phyloP scores from a whole-genome alignment of 2,329 filamentous ascomycete species.

The Diaporthe citri region DNA sequence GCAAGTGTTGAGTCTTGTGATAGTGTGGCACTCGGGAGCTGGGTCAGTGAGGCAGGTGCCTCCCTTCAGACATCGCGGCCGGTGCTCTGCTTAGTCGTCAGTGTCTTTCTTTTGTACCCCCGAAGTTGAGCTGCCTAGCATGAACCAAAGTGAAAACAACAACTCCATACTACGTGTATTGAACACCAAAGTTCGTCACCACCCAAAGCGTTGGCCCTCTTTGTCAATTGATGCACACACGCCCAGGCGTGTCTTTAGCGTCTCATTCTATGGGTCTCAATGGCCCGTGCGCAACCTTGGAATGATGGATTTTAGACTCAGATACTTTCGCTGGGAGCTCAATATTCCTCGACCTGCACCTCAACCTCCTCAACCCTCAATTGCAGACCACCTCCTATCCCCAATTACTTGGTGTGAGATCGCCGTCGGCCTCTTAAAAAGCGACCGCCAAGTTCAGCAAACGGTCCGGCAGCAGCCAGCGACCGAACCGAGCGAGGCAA shows the following conservation, averaged over 20 bases:
- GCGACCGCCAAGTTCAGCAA: neutral
- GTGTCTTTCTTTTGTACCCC: neutral
- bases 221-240: neutral
- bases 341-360: neutral
- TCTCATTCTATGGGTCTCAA: neutral
- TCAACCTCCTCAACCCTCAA: neutral
- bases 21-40: neutral
- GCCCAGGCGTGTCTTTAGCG: neutral
- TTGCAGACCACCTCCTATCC: neutral
- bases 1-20: neutral
- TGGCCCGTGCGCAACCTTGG: constrained; percentile 1
- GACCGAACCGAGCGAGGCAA: neutral
- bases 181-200: neutral
- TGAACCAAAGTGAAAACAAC: neutral
- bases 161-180: neutral
- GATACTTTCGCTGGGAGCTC: neutral
- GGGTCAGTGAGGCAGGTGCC: neutral
- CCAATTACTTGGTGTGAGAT: constrained; percentile 1
- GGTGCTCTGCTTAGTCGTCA: neutral
- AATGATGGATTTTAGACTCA: constrained; percentile 16
- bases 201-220: neutral
- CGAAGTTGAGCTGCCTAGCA: neutral
- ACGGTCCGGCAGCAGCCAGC: neutral
- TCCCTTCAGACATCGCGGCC: too few relatives aligned
- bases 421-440: neutral